Percentiles rank a stretch among this genome's conserved stretches.
These are phyloP conservation scores for Hyaloperonospora brassicae DNA, from an alignment of 352 stramenopile species.

Conservation along the genomic window DNA sequence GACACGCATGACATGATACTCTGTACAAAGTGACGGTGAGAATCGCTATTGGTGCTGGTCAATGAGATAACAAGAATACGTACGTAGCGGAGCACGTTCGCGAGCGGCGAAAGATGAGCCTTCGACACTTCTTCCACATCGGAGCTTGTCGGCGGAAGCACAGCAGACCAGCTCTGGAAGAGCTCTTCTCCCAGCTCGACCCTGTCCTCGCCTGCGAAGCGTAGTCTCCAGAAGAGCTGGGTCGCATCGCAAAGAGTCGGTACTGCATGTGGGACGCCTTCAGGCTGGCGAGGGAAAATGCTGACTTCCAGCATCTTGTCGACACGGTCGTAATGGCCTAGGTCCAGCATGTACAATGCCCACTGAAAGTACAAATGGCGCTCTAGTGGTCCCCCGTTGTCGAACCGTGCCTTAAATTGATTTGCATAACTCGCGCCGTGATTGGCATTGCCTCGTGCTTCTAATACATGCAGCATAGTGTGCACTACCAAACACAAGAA, in stretches of 20 bases:
- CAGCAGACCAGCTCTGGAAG: conserved; percentile 38
- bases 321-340: conserved; percentile 78
- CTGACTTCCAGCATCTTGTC: conserved; percentile 70
- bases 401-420: conserved; percentile 69
- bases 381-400: conserved; percentile 67
- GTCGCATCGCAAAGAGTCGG: conserved; percentile 60
- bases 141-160: conserved; percentile 19
- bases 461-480: conserved; percentile 67
- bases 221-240: conserved; percentile 79
- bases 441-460: conserved; percentile 75
- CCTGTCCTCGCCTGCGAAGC: conserved; percentile 62
- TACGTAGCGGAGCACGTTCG: conserved; percentile 54
- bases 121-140: conserved; percentile 11
- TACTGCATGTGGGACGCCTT: conserved; percentile 38
- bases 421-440: conserved; percentile 79
- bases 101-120: conserved; percentile 40
- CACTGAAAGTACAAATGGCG: conserved; percentile 77
- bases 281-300: conserved; percentile 44
- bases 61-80: conserved; percentile 6
- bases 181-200: conserved; percentile 50
- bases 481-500: conserved; percentile 38
- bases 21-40: conserved; percentile 20
- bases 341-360: conserved; percentile 70
- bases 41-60: conserved; percentile 2
- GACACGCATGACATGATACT: conserved; percentile 51